Evolutionary conservation across 2,329 filamentous ascomycete genomes (phyloP), one percentile per base, ranked within the genome.

Genomic region (Endothia cerciana): DNA sequence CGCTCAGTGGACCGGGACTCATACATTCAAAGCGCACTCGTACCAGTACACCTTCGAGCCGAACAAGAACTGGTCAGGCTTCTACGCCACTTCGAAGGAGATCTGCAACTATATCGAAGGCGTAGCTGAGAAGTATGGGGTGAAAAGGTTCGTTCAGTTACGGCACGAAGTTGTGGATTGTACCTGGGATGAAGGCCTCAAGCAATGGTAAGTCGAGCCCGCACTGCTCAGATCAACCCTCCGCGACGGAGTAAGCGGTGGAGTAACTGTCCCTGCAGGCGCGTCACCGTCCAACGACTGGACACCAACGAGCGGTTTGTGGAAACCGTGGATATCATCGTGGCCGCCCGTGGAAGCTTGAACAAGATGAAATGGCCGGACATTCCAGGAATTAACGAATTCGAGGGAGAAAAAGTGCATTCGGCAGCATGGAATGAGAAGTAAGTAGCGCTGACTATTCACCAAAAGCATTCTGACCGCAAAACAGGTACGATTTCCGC

Each of bases 121-220:
- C 28, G 70, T 75, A 25, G 73, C 74, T 7, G 65, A 67, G 53
- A 72, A 74, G 63, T 73, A 76, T 69, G 70, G 72, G 8, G 73
- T 78, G 5, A 72, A 79, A 41, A 76, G 78, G 57, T 81, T 81
- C 65, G 75, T 84, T 57, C 77, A 78, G 65, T 76, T 83, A 36
- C 75, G 78, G 64, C 79, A 77, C 19, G 75, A 77, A 62, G 80
- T 84, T 0, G 72, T 79, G 40, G 77, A 76, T 63, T 78, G 75
- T 3, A 70, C 65, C 0, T 85, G 82, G 83, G 73, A 82, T 55
- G 58, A 65, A 28, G 30, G 22, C 33, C 13, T 56, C 7, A 58
- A 55, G 28, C 49, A 51, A 40, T 58, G 43, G 45, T 45, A 22
- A n/a, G n/a, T 55, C 30, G 10, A 22, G 7, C 33, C 1, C 22